Evolutionary conservation across 192 early-diverging fungal species (phyloP).

Genomic region (Geranomyces variabilis): DNA sequence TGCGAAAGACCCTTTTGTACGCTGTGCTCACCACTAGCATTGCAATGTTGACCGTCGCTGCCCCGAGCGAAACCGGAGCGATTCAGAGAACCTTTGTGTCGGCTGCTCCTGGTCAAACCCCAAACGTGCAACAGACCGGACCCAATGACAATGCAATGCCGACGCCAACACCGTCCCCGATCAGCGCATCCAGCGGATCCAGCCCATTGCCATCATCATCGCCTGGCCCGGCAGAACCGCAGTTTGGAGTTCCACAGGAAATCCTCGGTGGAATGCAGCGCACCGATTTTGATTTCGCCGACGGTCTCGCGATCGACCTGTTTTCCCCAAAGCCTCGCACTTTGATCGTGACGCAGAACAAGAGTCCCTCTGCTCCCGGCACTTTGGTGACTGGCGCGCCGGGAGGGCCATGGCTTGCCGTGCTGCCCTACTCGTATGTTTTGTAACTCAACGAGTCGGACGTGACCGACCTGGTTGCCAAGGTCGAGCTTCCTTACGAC

Average conservation of each 20-base stretch:
- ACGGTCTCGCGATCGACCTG: slow-evolving; percentile 1
- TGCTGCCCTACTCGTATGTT: slow-evolving; percentile 1
- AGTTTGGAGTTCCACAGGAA: slow-evolving; percentile 8
- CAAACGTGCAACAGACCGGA: too few relatives aligned
- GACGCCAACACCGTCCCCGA: neutral
- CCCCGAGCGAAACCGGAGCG: neutral
- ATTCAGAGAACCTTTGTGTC: neutral
- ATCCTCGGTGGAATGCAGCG: slow-evolving; percentile 5
- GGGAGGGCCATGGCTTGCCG: slow-evolving; percentile 1
- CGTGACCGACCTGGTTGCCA: slow-evolving; percentile 2
- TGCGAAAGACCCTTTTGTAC: neutral
- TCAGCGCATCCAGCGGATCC: neutral
- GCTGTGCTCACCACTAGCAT: slow-evolving; percentile 1
- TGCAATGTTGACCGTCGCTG: slow-evolving; percentile 5
- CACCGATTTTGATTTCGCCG: slow-evolving; percentile 7
- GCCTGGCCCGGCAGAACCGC: neutral
- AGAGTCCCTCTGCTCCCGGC: neutral
- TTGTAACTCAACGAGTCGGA: slow-evolving; percentile 5
- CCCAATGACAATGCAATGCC: too few relatives aligned
- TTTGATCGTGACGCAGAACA: slow-evolving; percentile 6
- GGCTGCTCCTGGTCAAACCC: too few relatives aligned
- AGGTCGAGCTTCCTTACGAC: slow-evolving; percentile 5
- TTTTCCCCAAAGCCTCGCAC: slow-evolving; percentile 2
- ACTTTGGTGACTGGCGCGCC: neutral
- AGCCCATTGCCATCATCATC: neutral